Evolutionary conservation across 495 filamentous ascomycete genomes (phyloP), one percentile per base, ranked within the genome.

Genomic region (Penicillium arizonense): DNA sequence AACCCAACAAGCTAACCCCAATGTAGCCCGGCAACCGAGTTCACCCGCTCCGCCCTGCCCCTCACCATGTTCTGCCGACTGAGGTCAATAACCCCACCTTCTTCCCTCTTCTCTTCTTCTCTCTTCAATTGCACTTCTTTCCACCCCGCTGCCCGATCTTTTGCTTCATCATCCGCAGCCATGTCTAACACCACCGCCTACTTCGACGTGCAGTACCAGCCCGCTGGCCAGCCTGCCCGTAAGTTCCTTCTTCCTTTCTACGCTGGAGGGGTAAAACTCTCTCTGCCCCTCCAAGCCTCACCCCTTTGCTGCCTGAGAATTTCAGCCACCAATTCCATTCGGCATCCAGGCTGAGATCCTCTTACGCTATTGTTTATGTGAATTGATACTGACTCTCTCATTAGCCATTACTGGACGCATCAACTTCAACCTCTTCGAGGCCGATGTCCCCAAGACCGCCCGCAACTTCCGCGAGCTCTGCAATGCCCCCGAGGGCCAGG

Each of bases 381-480:
- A 21, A n/a, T 39, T 50, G 37, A 45, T 38, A 33, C 61, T 66
- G 24, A 59, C 50, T 34, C 33, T 24, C 36, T 50, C 47, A 62
- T 57, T 67, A 94, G 90, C 69, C 45, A 90, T 91, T 71, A 68
- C 62, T 42, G 90, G 87, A 63, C 89, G 89, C 63, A 86, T 97
- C 80, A 87, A 85, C 76, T 93, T 98, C 82, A 84, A 81, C 63
- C 90, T 98, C 70, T 96, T 81, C 81, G 86, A 96, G 66, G 80
- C 88, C 54, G 80, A 84, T 18, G 90, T 95, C 42, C 95, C 94
- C 67, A 96, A 92, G 78, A 97, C 94, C 33, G 88, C 88, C 59
- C 84, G 88, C 68, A 99, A 97, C 82, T 99, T 99, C 83, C 90
- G 90, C 71, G 84, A 86, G 55, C 86, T 99, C 44, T 97, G 94